Percentiles rank a stretch among this genome's conserved stretches.
Conservation (phyloP, 345 rosid genomes). For the Camelina neglecta region DNA sequence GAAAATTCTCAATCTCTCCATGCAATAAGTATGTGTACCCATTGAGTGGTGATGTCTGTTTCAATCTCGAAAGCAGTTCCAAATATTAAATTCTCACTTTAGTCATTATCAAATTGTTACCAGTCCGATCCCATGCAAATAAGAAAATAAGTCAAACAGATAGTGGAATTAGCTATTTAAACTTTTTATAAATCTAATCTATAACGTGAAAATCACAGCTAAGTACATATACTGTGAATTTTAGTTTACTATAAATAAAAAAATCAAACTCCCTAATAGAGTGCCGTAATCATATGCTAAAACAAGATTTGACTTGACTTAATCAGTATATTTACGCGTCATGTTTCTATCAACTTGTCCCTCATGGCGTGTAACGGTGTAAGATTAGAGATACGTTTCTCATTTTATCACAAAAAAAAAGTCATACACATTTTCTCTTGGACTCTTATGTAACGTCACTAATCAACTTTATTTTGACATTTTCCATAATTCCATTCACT, state of each 20-base stretch:
- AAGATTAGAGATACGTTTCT: neutral
- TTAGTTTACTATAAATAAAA: neutral
- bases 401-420: neutral
- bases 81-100: neutral
- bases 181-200: neutral
- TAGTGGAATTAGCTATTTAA: neutral
- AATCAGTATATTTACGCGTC: constrained; percentile 2
- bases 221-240: no score
- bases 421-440: neutral
- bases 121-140: constrained; percentile 6
- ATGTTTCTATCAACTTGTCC: constrained; percentile 7
- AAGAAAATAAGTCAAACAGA: neutral
- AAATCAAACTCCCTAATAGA: constrained; percentile 5
- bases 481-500: neutral
- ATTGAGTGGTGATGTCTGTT: constrained; percentile 17
- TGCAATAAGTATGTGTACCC: constrained; percentile 9
- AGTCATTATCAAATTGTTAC: neutral
- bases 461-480: neutral
- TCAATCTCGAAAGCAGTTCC: neutral
- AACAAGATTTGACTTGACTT: neutral
- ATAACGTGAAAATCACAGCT: constrained; percentile 15
- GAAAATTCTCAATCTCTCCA: constrained; percentile 1
- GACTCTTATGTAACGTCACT: neutral
- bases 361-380: neutral
- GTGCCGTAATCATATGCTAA: constrained; percentile 24